Conservation (phyloP, 139 green algal species). For the Gonium pectorale region DNA sequence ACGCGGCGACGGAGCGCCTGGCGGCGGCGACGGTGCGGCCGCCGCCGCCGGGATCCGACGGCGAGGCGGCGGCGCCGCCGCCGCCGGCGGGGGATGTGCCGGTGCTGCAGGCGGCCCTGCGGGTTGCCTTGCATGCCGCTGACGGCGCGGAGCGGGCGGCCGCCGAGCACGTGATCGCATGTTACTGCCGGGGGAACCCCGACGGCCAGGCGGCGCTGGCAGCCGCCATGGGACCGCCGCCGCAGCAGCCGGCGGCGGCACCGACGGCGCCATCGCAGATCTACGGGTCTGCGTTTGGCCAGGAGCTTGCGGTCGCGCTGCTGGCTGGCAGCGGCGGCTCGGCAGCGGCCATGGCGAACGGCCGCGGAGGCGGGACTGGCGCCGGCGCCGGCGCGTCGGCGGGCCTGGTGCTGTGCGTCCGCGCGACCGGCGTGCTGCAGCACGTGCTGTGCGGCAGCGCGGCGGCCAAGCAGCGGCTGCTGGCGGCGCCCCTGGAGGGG, state of each 20-base stretch:
- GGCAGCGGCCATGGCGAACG: not conserved
- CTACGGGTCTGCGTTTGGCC: conserved; percentile 55
- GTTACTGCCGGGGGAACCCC: conserved; percentile 62
- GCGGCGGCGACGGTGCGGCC: conserved; percentile 35
- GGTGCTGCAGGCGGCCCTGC: conserved; percentile 54
- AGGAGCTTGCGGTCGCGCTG: conserved; percentile 53
- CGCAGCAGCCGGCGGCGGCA: not conserved
- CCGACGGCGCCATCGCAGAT: too few species aligned
- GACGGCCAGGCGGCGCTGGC: conserved; percentile 56
- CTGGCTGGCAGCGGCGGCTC: conserved; percentile 5
- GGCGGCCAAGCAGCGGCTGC: conserved; percentile 54
- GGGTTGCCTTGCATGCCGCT: conserved; percentile 42
- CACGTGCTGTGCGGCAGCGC: conserved; percentile 60
- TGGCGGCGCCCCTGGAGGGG: conserved; percentile 51
- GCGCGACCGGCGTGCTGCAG: conserved; percentile 59
- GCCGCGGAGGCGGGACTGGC: not conserved
- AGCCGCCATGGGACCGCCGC: conserved; percentile 16
- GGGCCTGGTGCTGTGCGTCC: conserved; percentile 19
- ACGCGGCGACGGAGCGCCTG: conserved; percentile 57
- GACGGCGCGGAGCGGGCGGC: conserved; percentile 49
- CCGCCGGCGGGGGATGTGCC: conserved; percentile 21
- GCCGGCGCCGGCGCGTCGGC: not conserved
- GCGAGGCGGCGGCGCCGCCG: not conserved
- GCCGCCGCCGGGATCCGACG: not conserved
- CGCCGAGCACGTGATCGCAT: conserved; percentile 52